Conservation (phyloP, 331 rosid genomes). For the Malus hybrid region DNA sequence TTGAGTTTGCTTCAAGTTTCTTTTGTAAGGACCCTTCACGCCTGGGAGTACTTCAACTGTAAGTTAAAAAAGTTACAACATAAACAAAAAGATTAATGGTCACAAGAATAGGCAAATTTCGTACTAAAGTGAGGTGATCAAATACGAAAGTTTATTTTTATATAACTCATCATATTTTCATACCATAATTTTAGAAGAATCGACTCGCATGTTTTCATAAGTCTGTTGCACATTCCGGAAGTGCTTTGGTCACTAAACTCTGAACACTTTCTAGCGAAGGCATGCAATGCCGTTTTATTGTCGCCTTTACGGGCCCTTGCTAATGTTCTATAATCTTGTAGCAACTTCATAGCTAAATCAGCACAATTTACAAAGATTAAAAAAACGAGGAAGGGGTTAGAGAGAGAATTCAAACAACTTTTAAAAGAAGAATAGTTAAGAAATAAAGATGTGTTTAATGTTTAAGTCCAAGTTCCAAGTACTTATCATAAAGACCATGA, state of each 20-base stretch:
- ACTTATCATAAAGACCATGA: constrained; percentile 28
- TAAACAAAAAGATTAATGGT: not conserved
- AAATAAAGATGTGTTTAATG: no score
- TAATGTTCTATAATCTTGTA: not conserved
- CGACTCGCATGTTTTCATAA: not conserved
- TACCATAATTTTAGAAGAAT: not conserved
- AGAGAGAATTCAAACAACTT: not conserved
- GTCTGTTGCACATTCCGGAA: not conserved
- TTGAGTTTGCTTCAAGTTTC: not conserved
- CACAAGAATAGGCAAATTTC: no score
- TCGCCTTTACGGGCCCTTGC: not conserved
- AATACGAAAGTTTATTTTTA: no score
- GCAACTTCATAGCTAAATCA: not conserved
- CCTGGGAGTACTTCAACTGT: not conserved
- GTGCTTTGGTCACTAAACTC: not conserved
- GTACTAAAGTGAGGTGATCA: no score
- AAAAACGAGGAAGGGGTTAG: not conserved
- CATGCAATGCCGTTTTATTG: not conserved
- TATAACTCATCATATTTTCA: no score
- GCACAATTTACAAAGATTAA: not conserved
- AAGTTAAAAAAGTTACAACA: not conserved
- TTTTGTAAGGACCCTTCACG: not conserved
- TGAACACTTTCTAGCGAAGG: not conserved
- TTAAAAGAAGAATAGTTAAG: not conserved
- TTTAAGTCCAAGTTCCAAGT: not conserved